Percentiles rank a stretch among this genome's conserved stretches.
These are phyloP conservation scores for Ceratocystis cubensis DNA, from an alignment of 2,329 filamentous ascomycete species.

Conservation along the genomic window DNA sequence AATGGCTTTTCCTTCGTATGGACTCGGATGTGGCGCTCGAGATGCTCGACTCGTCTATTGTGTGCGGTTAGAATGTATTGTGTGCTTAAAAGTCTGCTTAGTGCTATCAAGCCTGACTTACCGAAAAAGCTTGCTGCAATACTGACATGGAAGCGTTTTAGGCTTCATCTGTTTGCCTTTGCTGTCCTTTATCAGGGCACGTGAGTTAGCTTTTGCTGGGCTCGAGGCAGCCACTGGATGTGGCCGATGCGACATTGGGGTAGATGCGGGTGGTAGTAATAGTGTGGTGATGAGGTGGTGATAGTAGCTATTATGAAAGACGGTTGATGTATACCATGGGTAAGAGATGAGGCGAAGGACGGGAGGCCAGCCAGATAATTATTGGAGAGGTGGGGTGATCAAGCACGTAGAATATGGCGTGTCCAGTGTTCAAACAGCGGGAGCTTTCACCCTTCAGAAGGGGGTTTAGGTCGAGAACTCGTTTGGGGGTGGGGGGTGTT, in stretches of 20 bases:
- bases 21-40: constrained; percentile 50
- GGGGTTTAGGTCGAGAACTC: not conserved
- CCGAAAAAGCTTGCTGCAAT: constrained; percentile 51
- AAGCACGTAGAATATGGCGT: not conserved
- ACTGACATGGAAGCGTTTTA: constrained; percentile 50
- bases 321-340: constrained; percentile 12
- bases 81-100: not conserved
- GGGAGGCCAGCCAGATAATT: not conserved
- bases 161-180: constrained; percentile 44
- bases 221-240: not conserved
- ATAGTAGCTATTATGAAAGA: not conserved
- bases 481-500: not conserved
- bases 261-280: not conserved
- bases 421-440: not conserved
- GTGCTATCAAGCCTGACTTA: constrained; percentile 29
- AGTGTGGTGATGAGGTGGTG: not conserved
- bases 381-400: not conserved
- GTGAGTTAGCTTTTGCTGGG: not conserved
- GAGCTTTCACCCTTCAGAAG: not conserved
- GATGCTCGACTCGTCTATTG: constrained; percentile 49
- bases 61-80: constrained; percentile 23
- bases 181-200: constrained; percentile 28
- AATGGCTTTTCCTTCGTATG: constrained; percentile 56
- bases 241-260: constrained; percentile 1
- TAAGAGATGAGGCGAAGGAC: not conserved